These are phyloP conservation scores for Lactarius psammicola DNA, from an alignment of 768 basidiomycete species.

Conservation along the genomic window DNA sequence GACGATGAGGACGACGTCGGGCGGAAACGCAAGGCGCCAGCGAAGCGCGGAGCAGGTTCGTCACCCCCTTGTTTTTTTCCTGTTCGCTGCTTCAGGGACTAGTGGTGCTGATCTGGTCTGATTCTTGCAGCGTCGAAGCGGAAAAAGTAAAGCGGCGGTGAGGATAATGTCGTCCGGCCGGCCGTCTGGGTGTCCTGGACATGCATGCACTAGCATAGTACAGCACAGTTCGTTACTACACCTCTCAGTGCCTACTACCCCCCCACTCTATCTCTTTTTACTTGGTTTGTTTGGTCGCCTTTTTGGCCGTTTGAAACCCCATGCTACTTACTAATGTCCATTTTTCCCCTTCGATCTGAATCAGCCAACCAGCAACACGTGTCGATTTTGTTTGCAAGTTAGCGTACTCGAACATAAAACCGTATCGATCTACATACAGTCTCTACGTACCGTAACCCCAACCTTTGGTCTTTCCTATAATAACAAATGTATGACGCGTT, in stretches of 20 bases:
- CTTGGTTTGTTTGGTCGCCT: not conserved
- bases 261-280: not conserved
- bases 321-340: constrained; percentile 2
- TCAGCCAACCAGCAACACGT: not conserved
- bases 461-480: constrained; percentile 13
- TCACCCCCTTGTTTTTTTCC: not conserved
- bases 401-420: constrained; percentile 13
- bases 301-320: not conserved
- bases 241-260: not conserved
- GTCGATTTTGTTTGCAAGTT: not conserved
- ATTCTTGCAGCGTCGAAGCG: constrained; percentile 38
- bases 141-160: constrained; percentile 37
- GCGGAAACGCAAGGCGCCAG: constrained; percentile 47
- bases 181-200: not conserved
- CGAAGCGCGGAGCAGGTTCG: constrained; percentile 42
- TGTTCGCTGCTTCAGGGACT: not conserved
- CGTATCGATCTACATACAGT: not conserved
- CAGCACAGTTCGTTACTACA: not conserved
- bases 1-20: constrained; percentile 31
- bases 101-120: not conserved
- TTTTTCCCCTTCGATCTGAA: not conserved
- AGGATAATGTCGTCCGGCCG: not conserved
- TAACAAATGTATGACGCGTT: not conserved
- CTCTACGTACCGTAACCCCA: not conserved
- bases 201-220: not conserved